Conservation (phyloP, 2,329 filamentous ascomycete genomes). For the Xylariaceae sp. region DNA sequence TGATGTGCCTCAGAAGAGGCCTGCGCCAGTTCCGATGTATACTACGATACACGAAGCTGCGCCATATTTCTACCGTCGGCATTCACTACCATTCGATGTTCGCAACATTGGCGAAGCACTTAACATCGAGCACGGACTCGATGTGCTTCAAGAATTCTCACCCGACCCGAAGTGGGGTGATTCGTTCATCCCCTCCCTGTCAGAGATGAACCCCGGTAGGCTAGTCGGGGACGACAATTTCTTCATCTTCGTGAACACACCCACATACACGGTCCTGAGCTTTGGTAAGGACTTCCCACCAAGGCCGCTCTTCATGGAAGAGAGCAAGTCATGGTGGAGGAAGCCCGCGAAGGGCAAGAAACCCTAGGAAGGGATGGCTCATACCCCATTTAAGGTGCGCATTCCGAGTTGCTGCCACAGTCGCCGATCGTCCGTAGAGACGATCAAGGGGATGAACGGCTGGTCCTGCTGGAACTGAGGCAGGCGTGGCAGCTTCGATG, state of each 20-base stretch:
- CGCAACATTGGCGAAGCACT: conserved; percentile 8
- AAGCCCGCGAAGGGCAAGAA: conserved; percentile 7
- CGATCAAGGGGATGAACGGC: neutral
- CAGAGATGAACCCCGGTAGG: conserved; percentile 12
- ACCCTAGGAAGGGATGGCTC: neutral
- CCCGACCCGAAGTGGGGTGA: conserved; percentile 12
- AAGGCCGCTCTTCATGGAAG: conserved; percentile 6
- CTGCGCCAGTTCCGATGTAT: conserved; percentile 7
- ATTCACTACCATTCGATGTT: conserved; percentile 3
- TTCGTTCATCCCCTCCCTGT: conserved; percentile 9
- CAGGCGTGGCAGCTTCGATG: neutral
- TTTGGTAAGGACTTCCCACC: conserved; percentile 24
- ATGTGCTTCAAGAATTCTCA: conserved; percentile 17
- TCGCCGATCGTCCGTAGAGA: neutral
- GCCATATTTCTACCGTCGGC: conserved; percentile 15
- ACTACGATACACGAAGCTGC: conserved; percentile 10
- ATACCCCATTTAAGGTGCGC: neutral
- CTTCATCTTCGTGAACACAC: conserved; percentile 26
- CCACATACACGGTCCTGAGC: conserved; percentile 28
- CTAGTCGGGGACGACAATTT: conserved; percentile 29
- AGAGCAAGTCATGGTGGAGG: conserved; percentile 16
- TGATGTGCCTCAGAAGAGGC: neutral
- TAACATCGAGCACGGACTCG: conserved; percentile 14
- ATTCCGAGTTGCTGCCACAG: neutral
- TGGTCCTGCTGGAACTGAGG: neutral